These are phyloP conservation scores for Naganishia albida DNA, from an alignment of 1,284 basidiomycete species.

Conservation along the genomic window DNA sequence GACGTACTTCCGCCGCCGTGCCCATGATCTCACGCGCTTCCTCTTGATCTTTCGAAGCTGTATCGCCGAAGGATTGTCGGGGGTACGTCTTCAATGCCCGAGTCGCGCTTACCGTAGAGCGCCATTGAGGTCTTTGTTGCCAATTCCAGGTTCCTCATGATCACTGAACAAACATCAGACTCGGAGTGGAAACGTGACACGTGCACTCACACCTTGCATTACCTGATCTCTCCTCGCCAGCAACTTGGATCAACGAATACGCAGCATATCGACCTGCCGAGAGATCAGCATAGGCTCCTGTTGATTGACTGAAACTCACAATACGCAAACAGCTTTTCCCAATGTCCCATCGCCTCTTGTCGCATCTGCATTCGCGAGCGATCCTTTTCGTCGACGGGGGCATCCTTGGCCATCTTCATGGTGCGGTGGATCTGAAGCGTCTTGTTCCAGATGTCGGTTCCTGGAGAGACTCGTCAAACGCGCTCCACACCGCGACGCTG, in stretches of 20 bases:
- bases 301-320: neutral
- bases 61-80: too few relatives aligned
- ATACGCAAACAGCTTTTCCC: conserved; percentile 19
- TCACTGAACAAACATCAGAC: conserved; percentile 2
- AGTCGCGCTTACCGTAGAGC: conserved; percentile 3
- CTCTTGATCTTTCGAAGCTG: conserved; percentile 3
- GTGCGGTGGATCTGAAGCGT: conserved; percentile 16
- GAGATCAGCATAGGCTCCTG: neutral
- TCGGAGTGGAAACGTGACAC: neutral
- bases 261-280: conserved; percentile 15
- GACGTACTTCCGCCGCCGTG: conserved; percentile 13
- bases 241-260: conserved; percentile 16
- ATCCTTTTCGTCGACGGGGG: neutral
- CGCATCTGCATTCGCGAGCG: conserved; percentile 13
- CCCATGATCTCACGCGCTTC: conserved; percentile 12
- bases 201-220: neutral
- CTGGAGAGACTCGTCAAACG: conserved; percentile 2
- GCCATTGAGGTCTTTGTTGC: conserved; percentile 20
- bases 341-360: conserved; percentile 5
- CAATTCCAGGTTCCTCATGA: conserved; percentile 13
- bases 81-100: neutral
- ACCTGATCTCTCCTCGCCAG: conserved; percentile 7
- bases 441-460: conserved; percentile 19
- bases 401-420: conserved; percentile 20
- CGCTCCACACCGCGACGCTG: neutral